Evolutionary conservation across 176 grass and related monocot species (phyloP), one percentile per base, ranked within the genome.

Genomic region (Musa schizocarpa): DNA sequence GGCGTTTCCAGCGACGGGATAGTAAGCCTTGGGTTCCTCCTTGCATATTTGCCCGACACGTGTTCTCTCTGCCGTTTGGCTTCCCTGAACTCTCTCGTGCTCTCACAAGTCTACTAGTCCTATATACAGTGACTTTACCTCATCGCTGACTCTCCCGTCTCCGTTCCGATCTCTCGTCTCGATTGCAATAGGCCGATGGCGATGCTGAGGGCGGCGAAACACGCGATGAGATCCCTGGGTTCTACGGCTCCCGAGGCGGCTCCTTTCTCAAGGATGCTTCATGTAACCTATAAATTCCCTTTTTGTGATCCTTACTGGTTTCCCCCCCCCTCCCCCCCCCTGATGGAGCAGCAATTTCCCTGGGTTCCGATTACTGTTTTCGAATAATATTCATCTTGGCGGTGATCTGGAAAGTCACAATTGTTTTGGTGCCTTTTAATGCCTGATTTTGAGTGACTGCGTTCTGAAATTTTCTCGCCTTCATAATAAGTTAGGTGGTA

Each of bases 131-230:
- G 34, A 43, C 34, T 43, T 6, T 0, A 27, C 26, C 26, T 27
- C 26, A 2, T 27, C 26, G 34, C 34, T 43, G 5, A 43, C 34
- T 0, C 0, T 5, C 34, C 34, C 34, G 4, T 43, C 3, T 43
- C 34, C 3, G 34, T 43, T 43, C 34, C 34, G 4, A 43, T 43
- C 34, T 43, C 34, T 43, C 5, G 4, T 43, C 34, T 43, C 34
- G 34, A 61, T 20, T 9, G 17, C 1, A 8, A 14, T 13, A 43
- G 24, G 16, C 48, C 34, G 67, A 79, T 80, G 78, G 78, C 78
- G 27, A 72, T 63, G 78, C 8, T 72, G 12, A 49, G 48, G 20
- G 78, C 78, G 20, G 53, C 68, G 43, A 80, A 80, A 68, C 21
- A 52, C 1, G 78, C 68, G 55, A 52, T 80, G 52, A 13, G 3